phyloP scores from a whole-genome alignment of 169 alveolate genomes.

The Eimeria acervulina region DNA sequence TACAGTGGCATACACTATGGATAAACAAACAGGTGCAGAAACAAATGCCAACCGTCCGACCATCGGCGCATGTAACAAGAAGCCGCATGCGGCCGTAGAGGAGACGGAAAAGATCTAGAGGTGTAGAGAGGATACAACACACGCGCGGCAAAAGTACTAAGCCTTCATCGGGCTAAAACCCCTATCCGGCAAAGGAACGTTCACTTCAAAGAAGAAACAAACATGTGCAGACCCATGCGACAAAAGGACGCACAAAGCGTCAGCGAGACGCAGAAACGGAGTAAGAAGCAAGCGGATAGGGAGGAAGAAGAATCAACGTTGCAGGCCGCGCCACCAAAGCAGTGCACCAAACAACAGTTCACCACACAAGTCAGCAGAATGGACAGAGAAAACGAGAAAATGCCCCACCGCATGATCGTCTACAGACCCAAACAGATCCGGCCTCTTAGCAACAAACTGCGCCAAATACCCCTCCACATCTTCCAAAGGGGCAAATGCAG shows the following conservation, averaged over 20 bases:
- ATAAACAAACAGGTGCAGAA: not conserved
- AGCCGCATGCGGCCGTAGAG: not conserved
- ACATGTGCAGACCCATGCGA: no score
- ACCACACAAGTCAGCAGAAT: not conserved
- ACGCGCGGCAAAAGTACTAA: not conserved
- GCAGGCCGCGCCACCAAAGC: not conserved
- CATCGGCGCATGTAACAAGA: not conserved
- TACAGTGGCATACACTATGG: not conserved
- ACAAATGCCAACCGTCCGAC: not conserved
- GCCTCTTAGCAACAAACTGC: slow-evolving; percentile 93
- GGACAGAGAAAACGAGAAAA: not conserved
- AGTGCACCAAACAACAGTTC: no score
- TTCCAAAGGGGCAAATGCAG: slow-evolving; percentile 92
- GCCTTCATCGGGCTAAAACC: no score
- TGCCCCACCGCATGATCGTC: slow-evolving; percentile 91
- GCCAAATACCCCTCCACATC: slow-evolving; percentile 94
- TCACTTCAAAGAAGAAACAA: not conserved
- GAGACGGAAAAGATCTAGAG: not conserved
- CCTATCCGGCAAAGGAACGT: not conserved
- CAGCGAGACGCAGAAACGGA: not conserved
- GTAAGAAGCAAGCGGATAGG: not conserved
- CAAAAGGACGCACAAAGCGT: no score
- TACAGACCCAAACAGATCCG: slow-evolving; percentile 95
- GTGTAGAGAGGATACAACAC: no score
- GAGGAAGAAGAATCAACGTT: not conserved